phyloP scores from a whole-genome alignment of 139 green algal species.

The Coccomyxa sp. region DNA sequence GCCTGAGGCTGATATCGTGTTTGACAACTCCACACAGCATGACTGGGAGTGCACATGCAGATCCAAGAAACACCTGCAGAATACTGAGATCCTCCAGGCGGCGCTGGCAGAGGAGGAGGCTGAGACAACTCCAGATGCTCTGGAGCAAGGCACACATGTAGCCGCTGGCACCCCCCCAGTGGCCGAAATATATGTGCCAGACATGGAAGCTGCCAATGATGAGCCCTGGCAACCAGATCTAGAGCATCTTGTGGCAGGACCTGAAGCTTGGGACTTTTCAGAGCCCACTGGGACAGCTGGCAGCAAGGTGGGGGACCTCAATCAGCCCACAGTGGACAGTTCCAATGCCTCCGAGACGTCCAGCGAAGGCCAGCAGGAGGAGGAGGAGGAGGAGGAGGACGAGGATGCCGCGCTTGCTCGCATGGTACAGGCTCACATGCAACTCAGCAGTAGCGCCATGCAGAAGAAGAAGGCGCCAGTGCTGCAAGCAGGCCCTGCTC shows the following conservation, averaged over 20 bases:
- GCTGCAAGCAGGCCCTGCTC: background rate
- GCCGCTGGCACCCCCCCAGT: background rate
- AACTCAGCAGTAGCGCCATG: background rate
- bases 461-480: background rate
- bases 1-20: background rate
- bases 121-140: background rate
- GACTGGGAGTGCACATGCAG: slow-evolving; percentile 14
- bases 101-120: slow-evolving; percentile 24
- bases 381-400: too few relatives aligned
- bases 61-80: slow-evolving; percentile 74
- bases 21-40: background rate
- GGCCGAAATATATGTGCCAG: background rate
- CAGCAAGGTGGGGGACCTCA: background rate
- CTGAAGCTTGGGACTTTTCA: too few relatives aligned
- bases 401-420: slow-evolving; percentile 58
- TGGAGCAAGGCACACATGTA: background rate
- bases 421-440: slow-evolving; percentile 31
- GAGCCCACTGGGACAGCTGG: slow-evolving; percentile 5
- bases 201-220: background rate
- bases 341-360: background rate
- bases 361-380: slow-evolving; percentile 28
- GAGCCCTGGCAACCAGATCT: slow-evolving; percentile 6
- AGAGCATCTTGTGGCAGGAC: background rate
- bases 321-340: background rate
- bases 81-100: slow-evolving; percentile 33